Base-by-base conservation (phyloP, 169 alveolate genomes). In the Plasmodium chabaudi region DNA sequence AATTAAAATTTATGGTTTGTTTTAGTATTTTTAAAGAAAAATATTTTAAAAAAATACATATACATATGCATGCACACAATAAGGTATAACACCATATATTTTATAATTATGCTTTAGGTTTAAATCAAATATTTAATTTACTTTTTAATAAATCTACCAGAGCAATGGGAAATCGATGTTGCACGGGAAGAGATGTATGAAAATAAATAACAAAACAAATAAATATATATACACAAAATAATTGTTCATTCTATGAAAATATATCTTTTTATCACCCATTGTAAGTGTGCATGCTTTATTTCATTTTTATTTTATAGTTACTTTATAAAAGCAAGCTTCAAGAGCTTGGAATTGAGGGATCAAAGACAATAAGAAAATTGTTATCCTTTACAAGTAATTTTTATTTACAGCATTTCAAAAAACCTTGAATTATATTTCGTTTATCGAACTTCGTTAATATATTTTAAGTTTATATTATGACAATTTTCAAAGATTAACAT, bases 81-180 rank as follows among this genome's bases (percentile, higher is more conserved):
- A 53, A 63, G 88, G 69, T 47, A 51, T 44, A 77, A 68, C 71
- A 77, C 44, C 77, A 64, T 34, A 34, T 34, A 34, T 34, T 34
- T 56, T 68, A 46, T 77, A 67, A 77, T 77, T 77, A 77, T 77
- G 88, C 46, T 77, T 77, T 77, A 77, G 88, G 69, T 77, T 77
- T 49, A 77, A 77, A 49, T 77, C 63, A 77, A 63, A 63, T 42
- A 49, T 56, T 74, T 51, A 61, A 23, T 46, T 63, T 47, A 17
- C 59, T 56, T 64, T 60, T 73, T 63, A 77, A 46, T 23, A 64
- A 49, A 51, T 69, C 88, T 75, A 77, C 27, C 63, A 75, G 51
- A 88, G 86, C 57, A 21, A 92, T 92, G 95, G 95, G 95, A 86
- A 89, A 89, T 79, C 91, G 89, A 17, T 92, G 95, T 91, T 92